phyloP scores from a whole-genome alignment of 2,329 filamentous ascomycete species.

The Sarocladium strictum region DNA sequence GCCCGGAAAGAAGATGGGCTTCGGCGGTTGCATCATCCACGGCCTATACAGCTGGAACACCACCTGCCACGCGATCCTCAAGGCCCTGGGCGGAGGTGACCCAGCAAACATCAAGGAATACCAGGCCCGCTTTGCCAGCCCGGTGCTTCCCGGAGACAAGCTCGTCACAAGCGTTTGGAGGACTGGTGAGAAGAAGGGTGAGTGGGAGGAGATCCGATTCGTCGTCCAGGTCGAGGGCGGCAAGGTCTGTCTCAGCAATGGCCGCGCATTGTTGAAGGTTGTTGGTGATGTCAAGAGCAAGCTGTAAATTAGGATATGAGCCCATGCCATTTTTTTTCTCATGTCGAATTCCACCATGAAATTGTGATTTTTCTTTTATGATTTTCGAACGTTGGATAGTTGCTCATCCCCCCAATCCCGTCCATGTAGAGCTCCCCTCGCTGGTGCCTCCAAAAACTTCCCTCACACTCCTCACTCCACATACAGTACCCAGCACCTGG shows the following conservation, averaged over 20 bases:
- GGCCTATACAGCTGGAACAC: slow-evolving; percentile 85
- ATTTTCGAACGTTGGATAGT: too few relatives aligned
- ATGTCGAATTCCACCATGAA: too few relatives aligned
- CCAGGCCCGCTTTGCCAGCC: slow-evolving; percentile 80
- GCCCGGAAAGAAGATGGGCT: slow-evolving; percentile 83
- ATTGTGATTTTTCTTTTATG: too few relatives aligned
- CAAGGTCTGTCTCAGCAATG: slow-evolving; percentile 84
- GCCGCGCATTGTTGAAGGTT: slow-evolving; percentile 69
- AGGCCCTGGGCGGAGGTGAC: slow-evolving; percentile 68
- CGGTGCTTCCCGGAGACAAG: slow-evolving; percentile 78
- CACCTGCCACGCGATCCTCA: slow-evolving; percentile 66
- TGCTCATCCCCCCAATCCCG: too few relatives aligned
- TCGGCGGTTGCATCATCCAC: slow-evolving; percentile 83
- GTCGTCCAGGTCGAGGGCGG: slow-evolving; percentile 70
- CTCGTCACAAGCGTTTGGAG: slow-evolving; percentile 77
- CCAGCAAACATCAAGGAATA: slow-evolving; percentile 81
- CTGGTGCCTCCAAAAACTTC: background rate
- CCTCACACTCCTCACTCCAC: background rate
- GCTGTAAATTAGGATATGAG: slow-evolving; percentile 38
- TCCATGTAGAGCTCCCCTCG: too few relatives aligned
- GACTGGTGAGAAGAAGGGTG: slow-evolving; percentile 58
- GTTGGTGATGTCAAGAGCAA: slow-evolving; percentile 53
- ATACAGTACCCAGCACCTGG: background rate
- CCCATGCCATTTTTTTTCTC: background rate
- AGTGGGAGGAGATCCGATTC: slow-evolving; percentile 79